Evolutionary conservation across 768 basidiomycete genomes (phyloP).

Genomic region (Leucosporidium creatinivorum): DNA sequence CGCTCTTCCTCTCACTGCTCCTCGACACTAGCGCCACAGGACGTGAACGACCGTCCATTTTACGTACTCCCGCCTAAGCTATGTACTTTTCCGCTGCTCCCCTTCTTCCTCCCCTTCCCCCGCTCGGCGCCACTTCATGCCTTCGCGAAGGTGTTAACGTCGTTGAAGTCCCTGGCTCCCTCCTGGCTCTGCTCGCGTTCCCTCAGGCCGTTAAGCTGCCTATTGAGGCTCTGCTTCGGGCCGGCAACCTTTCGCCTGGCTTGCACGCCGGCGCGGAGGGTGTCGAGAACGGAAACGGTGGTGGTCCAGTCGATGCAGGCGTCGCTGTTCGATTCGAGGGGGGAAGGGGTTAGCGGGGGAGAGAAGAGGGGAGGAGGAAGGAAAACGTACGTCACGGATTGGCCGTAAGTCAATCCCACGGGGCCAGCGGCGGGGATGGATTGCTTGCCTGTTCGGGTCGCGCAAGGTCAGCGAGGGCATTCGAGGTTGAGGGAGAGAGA

Average conservation of each 20-base stretch:
- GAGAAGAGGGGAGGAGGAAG: conserved; percentile 5
- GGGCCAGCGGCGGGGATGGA: conserved; percentile 69
- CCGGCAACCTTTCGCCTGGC: conserved; percentile 49
- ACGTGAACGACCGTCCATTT: too few species aligned
- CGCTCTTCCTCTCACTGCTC: too few species aligned
- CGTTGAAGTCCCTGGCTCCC: conserved; percentile 27
- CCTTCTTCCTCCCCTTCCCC: background rate
- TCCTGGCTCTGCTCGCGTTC: conserved; percentile 13
- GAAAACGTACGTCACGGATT: conserved; percentile 60
- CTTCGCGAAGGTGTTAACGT: background rate
- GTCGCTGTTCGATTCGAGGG: background rate
- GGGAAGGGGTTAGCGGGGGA: conserved; percentile 37
- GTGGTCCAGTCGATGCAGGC: conserved; percentile 85
- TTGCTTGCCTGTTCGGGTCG: conserved; percentile 56
- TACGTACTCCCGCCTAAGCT: too few species aligned
- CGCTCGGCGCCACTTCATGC: background rate
- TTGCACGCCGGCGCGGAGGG: conserved; percentile 77
- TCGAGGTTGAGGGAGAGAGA: too few species aligned
- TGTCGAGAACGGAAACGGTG: conserved; percentile 71
- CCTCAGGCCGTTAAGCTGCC: conserved; percentile 9
- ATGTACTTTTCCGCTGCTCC: background rate
- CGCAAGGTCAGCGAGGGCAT: background rate
- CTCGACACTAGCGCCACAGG: too few species aligned
- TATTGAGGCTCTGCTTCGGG: conserved; percentile 4
- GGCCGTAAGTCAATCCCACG: conserved; percentile 66